Evolutionary conservation across 495 filamentous ascomycete genomes (phyloP).

Genomic region (Aspergillus sparsus): DNA sequence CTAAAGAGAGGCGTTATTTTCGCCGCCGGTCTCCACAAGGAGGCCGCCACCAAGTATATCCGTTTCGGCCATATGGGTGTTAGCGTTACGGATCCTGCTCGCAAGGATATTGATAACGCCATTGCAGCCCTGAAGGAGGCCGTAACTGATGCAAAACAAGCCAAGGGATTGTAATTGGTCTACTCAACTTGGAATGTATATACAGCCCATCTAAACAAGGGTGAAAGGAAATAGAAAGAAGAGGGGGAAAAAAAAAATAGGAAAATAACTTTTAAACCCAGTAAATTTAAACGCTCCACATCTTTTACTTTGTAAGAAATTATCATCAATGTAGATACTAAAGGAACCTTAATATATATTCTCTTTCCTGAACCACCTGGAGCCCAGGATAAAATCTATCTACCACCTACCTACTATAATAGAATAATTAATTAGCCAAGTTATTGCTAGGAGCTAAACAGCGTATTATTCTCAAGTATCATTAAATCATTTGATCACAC

Average conservation of each 20-base stretch:
- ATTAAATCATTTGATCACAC: too few relatives aligned
- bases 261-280: too few relatives aligned
- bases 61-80: slow-evolving; percentile 96
- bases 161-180: slow-evolving; percentile 44
- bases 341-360: too few relatives aligned
- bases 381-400: too few relatives aligned
- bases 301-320: too few relatives aligned
- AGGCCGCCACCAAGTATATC: slow-evolving; percentile 70
- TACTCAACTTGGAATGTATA: background rate
- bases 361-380: too few relatives aligned
- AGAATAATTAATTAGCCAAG: too few relatives aligned
- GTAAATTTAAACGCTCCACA: too few relatives aligned
- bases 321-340: too few relatives aligned
- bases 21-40: slow-evolving; percentile 91
- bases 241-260: background rate
- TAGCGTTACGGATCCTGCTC: slow-evolving; percentile 61
- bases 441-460: too few relatives aligned
- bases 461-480: too few relatives aligned
- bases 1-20: slow-evolving; percentile 91
- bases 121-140: slow-evolving; percentile 73
- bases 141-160: slow-evolving; percentile 65
- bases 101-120: slow-evolving; percentile 77
- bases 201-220: background rate
- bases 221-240: background rate
- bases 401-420: too few relatives aligned